A percentile compares a stretch with the other conserved stretches of the same genome.
Conservation (phyloP, 2,329 filamentous ascomycete genomes). For the Pseudogymnoascus sp. region DNA sequence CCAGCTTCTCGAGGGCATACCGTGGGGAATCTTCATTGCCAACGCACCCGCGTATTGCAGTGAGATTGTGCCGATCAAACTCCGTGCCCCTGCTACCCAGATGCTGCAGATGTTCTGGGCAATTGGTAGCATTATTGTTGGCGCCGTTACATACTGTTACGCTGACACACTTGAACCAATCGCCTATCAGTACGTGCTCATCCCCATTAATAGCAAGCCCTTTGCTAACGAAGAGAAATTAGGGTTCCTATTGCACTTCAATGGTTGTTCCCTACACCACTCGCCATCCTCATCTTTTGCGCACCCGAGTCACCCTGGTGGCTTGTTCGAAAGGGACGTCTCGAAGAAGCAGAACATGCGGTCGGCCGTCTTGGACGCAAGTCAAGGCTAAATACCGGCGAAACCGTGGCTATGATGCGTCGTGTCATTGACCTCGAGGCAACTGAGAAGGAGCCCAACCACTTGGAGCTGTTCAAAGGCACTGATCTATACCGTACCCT, state of each 20-base stretch:
- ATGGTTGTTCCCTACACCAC: slow-evolving; percentile 46
- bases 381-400: slow-evolving; percentile 31
- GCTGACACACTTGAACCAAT: slow-evolving; percentile 28
- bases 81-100: slow-evolving; percentile 51
- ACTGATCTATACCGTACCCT: slow-evolving; percentile 46
- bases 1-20: slow-evolving; percentile 54
- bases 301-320: slow-evolving; percentile 41
- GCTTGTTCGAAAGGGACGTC: slow-evolving; percentile 39
- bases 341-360: slow-evolving; percentile 34
- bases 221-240: slow-evolving; percentile 19
- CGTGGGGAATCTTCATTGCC: slow-evolving; percentile 60
- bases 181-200: slow-evolving; percentile 38
- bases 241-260: slow-evolving; percentile 45
- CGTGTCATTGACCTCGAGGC: slow-evolving; percentile 49
- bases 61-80: slow-evolving; percentile 52
- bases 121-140: slow-evolving; percentile 54
- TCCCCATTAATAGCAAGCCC: slow-evolving; percentile 14
- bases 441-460: slow-evolving; percentile 32
- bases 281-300: slow-evolving; percentile 37
- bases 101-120: slow-evolving; percentile 62
- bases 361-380: slow-evolving; percentile 42
- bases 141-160: slow-evolving; percentile 47
- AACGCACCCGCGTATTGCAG: slow-evolving; percentile 55
- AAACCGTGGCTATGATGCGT: slow-evolving; percentile 51
- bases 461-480: slow-evolving; percentile 47